Evolutionary conservation across 805 yeast genomes (phyloP).

Genomic region (Hanseniaspora thailandica): DNA sequence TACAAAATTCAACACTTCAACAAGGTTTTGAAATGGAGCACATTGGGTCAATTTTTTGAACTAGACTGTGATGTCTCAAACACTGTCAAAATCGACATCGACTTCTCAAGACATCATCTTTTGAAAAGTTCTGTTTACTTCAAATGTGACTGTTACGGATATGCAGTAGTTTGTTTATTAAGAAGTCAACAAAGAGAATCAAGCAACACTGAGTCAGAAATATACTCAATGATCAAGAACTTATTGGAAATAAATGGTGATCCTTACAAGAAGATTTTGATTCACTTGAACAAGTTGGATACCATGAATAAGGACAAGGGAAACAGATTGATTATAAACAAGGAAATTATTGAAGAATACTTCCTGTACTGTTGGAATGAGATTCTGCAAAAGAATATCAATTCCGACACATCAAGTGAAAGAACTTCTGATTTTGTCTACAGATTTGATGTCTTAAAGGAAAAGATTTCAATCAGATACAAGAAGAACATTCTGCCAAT

Average conservation of each 20-base stretch:
- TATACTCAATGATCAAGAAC: constrained; percentile 34
- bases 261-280: constrained; percentile 20
- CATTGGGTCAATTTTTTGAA: constrained; percentile 38
- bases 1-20: constrained; percentile 34
- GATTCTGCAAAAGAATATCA: constrained; percentile 19
- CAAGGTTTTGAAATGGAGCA: constrained; percentile 38
- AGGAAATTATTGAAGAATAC: constrained; percentile 27
- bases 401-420: constrained; percentile 9
- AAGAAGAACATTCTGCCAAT: constrained; percentile 23
- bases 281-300: constrained; percentile 15
- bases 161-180: constrained; percentile 22
- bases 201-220: constrained; percentile 32
- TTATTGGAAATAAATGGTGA: constrained; percentile 30
- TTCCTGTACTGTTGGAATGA: constrained; percentile 25
- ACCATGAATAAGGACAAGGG: constrained; percentile 21
- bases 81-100: not conserved
- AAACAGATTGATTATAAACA: constrained; percentile 23
- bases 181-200: constrained; percentile 44
- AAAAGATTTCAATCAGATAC: constrained; percentile 23
- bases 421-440: constrained; percentile 18
- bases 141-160: constrained; percentile 15
- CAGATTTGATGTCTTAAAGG: constrained; percentile 19
- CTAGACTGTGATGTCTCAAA: constrained; percentile 20
- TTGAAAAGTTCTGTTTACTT: constrained; percentile 13
- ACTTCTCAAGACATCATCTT: constrained; percentile 14